A percentile compares a stretch with the other conserved stretches of the same genome.
phyloP scores from a whole-genome alignment of 208 protist species.

The Acanthamoeba divionensis region DNA sequence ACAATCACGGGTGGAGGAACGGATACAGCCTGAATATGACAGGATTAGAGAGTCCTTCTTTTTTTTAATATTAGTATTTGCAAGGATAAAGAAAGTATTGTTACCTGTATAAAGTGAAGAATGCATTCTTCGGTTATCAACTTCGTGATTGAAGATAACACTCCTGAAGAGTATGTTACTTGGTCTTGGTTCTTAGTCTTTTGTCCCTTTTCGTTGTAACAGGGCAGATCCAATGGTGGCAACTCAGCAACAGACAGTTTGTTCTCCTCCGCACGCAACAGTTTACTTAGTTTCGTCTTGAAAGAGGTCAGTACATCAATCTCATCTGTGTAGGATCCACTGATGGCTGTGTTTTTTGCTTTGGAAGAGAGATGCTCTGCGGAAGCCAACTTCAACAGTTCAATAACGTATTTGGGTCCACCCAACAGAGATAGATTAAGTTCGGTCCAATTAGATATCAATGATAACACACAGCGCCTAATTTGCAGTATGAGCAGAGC shows the following conservation, averaged over 20 bases:
- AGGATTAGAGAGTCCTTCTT: too few relatives aligned
- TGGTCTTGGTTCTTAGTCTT: not conserved
- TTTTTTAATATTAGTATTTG: too few relatives aligned
- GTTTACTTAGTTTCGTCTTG: not conserved
- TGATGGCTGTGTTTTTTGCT: not conserved
- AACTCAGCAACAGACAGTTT: not conserved
- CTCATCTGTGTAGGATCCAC: not conserved
- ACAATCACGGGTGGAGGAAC: not conserved
- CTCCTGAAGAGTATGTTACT: not conserved
- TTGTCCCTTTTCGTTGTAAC: not conserved
- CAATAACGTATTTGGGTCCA: not conserved
- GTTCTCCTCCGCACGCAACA: not conserved
- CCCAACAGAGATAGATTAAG: not conserved
- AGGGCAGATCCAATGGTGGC: not conserved
- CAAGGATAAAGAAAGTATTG: not conserved
- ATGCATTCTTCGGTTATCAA: not conserved
- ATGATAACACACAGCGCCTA: not conserved
- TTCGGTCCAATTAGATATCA: not conserved
- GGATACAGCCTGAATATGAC: not conserved
- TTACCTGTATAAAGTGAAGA: conserved; percentile 14
- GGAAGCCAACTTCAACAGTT: not conserved
- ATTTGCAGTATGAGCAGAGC: not conserved
- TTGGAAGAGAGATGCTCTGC: not conserved
- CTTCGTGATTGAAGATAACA: not conserved
- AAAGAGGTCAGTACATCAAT: not conserved